Evolutionary conservation across 2,329 filamentous ascomycete genomes (phyloP).

Genomic region (Sporothrix brasiliensis): DNA sequence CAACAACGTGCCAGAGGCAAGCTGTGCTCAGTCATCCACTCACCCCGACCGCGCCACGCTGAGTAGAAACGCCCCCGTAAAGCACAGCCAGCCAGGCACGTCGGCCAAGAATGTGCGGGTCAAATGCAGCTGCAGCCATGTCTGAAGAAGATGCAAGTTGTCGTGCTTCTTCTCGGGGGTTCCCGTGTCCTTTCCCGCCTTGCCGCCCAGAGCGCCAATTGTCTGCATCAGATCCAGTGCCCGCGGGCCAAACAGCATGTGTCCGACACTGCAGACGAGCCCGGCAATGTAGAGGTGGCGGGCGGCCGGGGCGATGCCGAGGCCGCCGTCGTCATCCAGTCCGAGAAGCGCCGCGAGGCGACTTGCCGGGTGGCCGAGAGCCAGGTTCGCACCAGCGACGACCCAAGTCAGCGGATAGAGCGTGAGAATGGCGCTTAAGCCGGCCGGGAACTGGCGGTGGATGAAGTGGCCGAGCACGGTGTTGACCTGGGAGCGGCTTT

Average conservation of each 20-base stretch:
- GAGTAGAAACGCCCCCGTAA: conserved; percentile 23
- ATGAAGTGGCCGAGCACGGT: conserved; percentile 23
- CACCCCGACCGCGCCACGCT: neutral
- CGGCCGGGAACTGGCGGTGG: conserved; percentile 18
- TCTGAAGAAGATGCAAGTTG: neutral
- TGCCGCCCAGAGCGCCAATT: conserved; percentile 24
- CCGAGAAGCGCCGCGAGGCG: neutral
- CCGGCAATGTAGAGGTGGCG: conserved; percentile 25
- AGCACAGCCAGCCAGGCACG: conserved; percentile 27
- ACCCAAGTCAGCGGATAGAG: conserved; percentile 27
- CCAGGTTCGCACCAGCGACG: conserved; percentile 15
- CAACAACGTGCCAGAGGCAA: too few relatives aligned
- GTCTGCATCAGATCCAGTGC: conserved; percentile 18
- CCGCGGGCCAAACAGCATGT: conserved; percentile 13
- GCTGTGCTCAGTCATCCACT: neutral
- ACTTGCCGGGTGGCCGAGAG: neutral
- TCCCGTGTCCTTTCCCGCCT: neutral
- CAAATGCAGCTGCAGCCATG: conserved; percentile 15
- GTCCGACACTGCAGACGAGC: conserved; percentile 17
- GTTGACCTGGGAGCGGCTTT: conserved; percentile 20
- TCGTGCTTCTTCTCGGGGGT: neutral
- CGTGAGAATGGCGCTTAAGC: conserved; percentile 20
- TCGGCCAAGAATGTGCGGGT: conserved; percentile 23
- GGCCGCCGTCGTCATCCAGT: neutral
- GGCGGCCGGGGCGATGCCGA: neutral